Conservation (phyloP, 805 yeast genomes). For the Candida jianshihensis region DNA sequence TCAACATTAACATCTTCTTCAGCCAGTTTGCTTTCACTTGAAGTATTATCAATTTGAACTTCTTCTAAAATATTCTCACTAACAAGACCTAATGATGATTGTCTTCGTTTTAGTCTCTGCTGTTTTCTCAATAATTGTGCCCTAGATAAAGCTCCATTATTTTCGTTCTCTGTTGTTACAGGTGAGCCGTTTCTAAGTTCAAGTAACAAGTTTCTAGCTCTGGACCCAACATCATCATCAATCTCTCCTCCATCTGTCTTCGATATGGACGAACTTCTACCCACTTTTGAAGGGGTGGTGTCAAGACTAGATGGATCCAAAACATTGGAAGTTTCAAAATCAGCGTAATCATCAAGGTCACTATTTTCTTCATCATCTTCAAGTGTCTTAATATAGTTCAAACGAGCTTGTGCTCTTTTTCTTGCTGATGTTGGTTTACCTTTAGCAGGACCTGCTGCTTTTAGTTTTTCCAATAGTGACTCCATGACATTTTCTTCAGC, state of each 20-base stretch:
- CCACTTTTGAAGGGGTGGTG: conserved; percentile 12
- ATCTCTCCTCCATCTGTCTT: conserved; percentile 21
- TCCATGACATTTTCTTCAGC: conserved; percentile 64
- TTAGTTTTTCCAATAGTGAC: conserved; percentile 73
- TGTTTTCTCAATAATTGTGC: conserved; percentile 38
- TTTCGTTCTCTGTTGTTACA: conserved; percentile 21
- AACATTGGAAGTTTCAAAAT: conserved; percentile 6
- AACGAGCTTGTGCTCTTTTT: conserved; percentile 70
- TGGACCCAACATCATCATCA: conserved; percentile 40
- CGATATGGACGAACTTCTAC: conserved; percentile 5
- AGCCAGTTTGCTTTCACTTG: too few relatives aligned
- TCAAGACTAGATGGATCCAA: conserved; percentile 7
- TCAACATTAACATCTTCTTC: neutral
- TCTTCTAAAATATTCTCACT: neutral
- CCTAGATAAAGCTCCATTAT: conserved; percentile 28
- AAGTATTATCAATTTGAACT: neutral
- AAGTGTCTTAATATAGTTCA: conserved; percentile 39
- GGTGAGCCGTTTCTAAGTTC: conserved; percentile 39
- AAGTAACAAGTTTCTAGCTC: conserved; percentile 58
- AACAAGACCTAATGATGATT: conserved; percentile 1
- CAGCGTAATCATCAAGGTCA: conserved; percentile 6
- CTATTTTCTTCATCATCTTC: conserved; percentile 14
- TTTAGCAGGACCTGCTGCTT: conserved; percentile 75
- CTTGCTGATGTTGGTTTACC: conserved; percentile 77
- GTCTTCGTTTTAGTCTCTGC: conserved; percentile 26